A percentile compares a stretch with the other conserved stretches of the same genome.
These are phyloP conservation scores for Herpetospermum pedunculosum DNA, from an alignment of 306 rosid species.

Conservation along the genomic window DNA sequence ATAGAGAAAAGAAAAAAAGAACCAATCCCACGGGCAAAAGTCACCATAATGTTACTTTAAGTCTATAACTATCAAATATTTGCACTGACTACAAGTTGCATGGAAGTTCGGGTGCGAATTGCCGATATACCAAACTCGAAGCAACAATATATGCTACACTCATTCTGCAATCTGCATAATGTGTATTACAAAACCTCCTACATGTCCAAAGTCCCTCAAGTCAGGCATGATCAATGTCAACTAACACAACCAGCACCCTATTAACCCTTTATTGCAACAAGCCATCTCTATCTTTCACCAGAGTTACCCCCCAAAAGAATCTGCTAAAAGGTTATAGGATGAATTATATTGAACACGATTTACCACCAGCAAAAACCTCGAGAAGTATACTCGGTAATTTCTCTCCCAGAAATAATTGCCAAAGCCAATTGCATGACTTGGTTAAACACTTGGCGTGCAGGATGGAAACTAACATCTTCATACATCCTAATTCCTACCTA, in stretches of 20 bases:
- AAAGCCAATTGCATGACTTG: background rate
- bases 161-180: background rate
- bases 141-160: background rate
- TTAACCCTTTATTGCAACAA: background rate
- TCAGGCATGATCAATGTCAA: background rate
- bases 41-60: background rate
- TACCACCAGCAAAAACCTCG: background rate
- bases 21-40: background rate
- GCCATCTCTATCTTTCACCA: background rate
- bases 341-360: background rate
- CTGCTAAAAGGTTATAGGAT: background rate
- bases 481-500: too few species aligned
- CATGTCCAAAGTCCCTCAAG: background rate
- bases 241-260: background rate
- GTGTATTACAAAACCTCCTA: background rate
- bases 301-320: background rate
- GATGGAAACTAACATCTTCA: background rate
- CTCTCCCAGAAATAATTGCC: background rate
- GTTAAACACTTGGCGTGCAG: background rate
- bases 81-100: background rate
- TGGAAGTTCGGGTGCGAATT: background rate
- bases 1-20: background rate
- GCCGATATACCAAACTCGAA: background rate
- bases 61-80: background rate
- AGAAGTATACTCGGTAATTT: background rate